These are phyloP conservation scores for Lactifluus subvellereus DNA, from an alignment of 768 basidiomycete species.

Conservation along the genomic window DNA sequence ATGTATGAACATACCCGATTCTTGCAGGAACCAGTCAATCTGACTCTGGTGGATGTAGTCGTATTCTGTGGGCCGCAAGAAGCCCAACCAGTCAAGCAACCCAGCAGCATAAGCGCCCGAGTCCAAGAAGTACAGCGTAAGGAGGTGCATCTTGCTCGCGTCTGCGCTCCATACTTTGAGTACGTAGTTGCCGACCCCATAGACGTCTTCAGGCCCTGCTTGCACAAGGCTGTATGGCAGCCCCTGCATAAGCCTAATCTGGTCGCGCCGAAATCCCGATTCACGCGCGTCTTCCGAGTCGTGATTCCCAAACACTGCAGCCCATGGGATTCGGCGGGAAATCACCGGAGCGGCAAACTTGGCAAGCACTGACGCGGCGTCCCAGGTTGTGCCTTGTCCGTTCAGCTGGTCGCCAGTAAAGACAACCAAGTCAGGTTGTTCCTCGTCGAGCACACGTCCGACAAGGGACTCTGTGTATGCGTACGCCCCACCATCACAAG, in stretches of 20 bases:
- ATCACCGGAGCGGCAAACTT: slow-evolving; percentile 81
- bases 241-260: slow-evolving; percentile 63
- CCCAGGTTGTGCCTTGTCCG: slow-evolving; percentile 87
- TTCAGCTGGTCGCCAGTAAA: slow-evolving; percentile 94
- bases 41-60: slow-evolving; percentile 85
- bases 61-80: slow-evolving; percentile 66
- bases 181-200: slow-evolving; percentile 90
- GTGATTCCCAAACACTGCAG: slow-evolving; percentile 92
- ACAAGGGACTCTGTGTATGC: slow-evolving; percentile 73
- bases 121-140: slow-evolving; percentile 89
- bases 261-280: slow-evolving; percentile 46
- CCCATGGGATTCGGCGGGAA: slow-evolving; percentile 78
- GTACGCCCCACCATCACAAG: slow-evolving; percentile 55
- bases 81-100: slow-evolving; percentile 53
- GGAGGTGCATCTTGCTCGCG: slow-evolving; percentile 81
- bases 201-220: slow-evolving; percentile 74
- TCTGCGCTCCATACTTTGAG: slow-evolving; percentile 81
- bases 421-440: slow-evolving; percentile 87
- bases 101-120: slow-evolving; percentile 73
- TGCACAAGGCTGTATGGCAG: slow-evolving; percentile 84
- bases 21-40: slow-evolving; percentile 86
- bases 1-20: slow-evolving; percentile 45
- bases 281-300: slow-evolving; percentile 63
- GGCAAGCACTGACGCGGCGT: slow-evolving; percentile 77
- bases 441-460: slow-evolving; percentile 60